These are phyloP conservation scores for Leccinum uliginosum DNA, from an alignment of 768 basidiomycete genomes.

Conservation along the genomic window DNA sequence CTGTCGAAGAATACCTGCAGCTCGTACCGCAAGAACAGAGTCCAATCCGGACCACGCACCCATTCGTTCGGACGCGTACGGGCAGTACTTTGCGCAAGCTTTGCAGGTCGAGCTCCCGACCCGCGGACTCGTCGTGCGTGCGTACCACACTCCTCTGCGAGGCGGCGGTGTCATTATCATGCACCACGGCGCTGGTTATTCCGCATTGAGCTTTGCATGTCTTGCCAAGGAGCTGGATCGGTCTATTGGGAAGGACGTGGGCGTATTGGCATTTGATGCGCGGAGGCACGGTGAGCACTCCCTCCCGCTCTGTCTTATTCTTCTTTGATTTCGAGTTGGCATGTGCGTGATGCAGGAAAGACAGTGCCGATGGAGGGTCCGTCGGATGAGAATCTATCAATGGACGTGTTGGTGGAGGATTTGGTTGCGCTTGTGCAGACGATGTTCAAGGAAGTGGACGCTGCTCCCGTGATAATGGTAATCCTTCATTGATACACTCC, in stretches of 20 bases:
- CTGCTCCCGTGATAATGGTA: constrained; percentile 74
- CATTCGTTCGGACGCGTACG: constrained; percentile 54
- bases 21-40: constrained; percentile 22
- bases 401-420: constrained; percentile 70
- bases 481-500: neutral
- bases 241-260: constrained; percentile 64
- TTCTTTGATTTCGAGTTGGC: neutral
- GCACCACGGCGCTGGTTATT: constrained; percentile 95
- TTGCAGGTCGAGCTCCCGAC: constrained; percentile 66
- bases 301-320: neutral
- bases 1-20: constrained; percentile 24
- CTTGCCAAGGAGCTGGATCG: constrained; percentile 76
- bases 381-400: constrained; percentile 45
- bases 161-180: constrained; percentile 73
- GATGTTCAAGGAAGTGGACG: constrained; percentile 60
- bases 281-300: constrained; percentile 74
- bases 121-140: constrained; percentile 63
- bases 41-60: constrained; percentile 69
- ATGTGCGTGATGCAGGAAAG: constrained; percentile 15
- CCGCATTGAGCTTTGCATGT: constrained; percentile 84
- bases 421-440: constrained; percentile 64
- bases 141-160: constrained; percentile 75
- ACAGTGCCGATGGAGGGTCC: constrained; percentile 20
- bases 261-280: constrained; percentile 78
- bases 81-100: constrained; percentile 74